Evolutionary conservation across 345 rosid genomes (phyloP), one percentile per base, ranked within the genome.

Genomic region (Corymbia maculata): DNA sequence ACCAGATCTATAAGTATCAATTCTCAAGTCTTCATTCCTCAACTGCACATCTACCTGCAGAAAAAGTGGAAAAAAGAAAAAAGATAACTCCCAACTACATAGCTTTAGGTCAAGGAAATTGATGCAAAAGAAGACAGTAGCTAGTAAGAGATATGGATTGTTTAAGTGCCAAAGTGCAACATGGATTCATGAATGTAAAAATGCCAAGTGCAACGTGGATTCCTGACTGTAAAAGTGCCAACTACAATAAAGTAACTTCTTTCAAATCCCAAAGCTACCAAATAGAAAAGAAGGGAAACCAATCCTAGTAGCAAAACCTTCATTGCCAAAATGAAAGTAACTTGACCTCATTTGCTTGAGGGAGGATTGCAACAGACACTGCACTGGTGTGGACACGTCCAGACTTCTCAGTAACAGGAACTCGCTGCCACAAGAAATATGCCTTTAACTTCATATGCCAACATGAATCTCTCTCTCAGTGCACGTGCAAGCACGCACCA

Each of bases 371-470:
- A 91, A 98, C 96, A 86, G 99, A 98, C 88, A 98, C 95, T 30
- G 98, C 98, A 90, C 99, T 96, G 32, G 98, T 97, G 92, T 96
- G 99, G 90, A 98, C 93, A 47, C 97, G 93, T 47, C 98, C 99
- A 89, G 95, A 94, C 92, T 97, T 98, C 93, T 98, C 99, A 3
- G 99, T 98, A 51, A 95, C 94, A 52, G 99, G 99, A 91, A 98
- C 98, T 85, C 98, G 98, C 99, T 98, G 98, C 93, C 86, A 86
- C 88, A 90, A 91, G 79, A 45, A 90, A 91, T 87, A 49, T 75
- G 86, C 86, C 16, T 68, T 91, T 57, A 84, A 91, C 80, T 85
- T 86, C 88, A 49, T 26, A 53, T 14, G 61, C 15, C 68, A 59
- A 4, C 64, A 47, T 61, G 22, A 85, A 70, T 36, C 70, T 61